Percentiles rank a stretch among this genome's conserved stretches.
These are phyloP conservation scores for Hansenula lynferdii DNA, from an alignment of 1,139 yeast genomes.

Conservation along the genomic window DNA sequence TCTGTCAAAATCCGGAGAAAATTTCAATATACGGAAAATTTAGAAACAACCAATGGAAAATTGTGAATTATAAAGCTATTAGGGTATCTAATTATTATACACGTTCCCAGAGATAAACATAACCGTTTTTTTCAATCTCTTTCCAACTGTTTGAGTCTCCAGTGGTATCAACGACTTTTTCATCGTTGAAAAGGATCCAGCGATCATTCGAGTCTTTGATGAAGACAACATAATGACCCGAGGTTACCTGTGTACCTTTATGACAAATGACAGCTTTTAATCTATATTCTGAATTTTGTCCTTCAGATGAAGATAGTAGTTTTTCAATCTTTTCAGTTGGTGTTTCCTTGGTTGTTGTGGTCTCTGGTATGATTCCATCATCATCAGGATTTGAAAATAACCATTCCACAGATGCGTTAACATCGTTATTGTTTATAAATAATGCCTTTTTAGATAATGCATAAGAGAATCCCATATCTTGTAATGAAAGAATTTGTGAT, in stretches of 20 bases:
- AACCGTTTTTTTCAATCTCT: conserved; percentile 61
- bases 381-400: conserved; percentile 62
- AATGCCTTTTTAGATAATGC: conserved; percentile 69
- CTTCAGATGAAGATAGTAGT: conserved; percentile 6
- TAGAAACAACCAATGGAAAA: too few species aligned
- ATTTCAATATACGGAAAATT: too few species aligned
- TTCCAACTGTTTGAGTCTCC: conserved; percentile 53
- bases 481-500: conserved; percentile 46
- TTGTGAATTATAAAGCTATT: too few species aligned
- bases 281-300: conserved; percentile 33
- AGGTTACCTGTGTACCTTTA: conserved; percentile 90
- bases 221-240: conserved; percentile 94
- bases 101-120: conserved; percentile 46
- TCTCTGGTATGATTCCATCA: conserved; percentile 40
- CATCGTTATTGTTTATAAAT: conserved; percentile 47
- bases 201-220: conserved; percentile 45
- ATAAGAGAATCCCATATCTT: conserved; percentile 73
- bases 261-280: conserved; percentile 82
- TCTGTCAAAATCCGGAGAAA: too few species aligned
- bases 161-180: conserved; percentile 71
- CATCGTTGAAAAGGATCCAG: conserved; percentile 93
- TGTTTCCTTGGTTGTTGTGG: conserved; percentile 9
- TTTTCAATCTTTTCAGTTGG: conserved; percentile 12
- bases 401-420: conserved; percentile 88
- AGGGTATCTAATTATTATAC: not conserved